Base-by-base conservation (phyloP, 352 stramenopile species). In the Thalassiosira mediterranea region DNA sequence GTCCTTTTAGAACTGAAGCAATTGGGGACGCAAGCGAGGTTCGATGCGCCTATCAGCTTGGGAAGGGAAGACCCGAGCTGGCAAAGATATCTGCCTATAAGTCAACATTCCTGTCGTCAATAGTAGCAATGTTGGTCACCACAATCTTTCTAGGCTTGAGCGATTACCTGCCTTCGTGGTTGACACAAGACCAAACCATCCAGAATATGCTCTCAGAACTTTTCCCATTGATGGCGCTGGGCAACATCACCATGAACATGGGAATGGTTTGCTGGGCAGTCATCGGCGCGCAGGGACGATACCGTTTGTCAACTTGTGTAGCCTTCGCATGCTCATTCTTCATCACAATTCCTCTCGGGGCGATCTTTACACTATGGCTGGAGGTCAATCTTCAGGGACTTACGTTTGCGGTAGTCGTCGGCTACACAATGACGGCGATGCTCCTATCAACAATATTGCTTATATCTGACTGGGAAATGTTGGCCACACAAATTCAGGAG, bases 201-300 rank as follows among this genome's bases (percentile, higher is more conserved):
- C 82, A 91, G 66, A 29, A 60, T 21, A 83, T 93, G 64, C 51
- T 93, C 28, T 52, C 67, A 29, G 64, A 85, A 21, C 31, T 85
- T 23, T 72, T 93, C 29, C 84, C 87, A 28, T 54, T 91, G 31
- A 53, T 89, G 26, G 83, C 79, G 10, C 64, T 91, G 44, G 84
- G 83, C 10, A 88, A 91, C 59, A 68, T 92, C n/a, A 72, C 71
- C 0, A 88, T 92, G 79, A 76, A 58, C 29, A 57, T 84, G 28
- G 87, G 87, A n/a, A 89, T 86, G 58, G 68, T 84, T n/a, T 74
- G 53, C 21, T 90, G 85, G 87, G 68, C 74, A n/a, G 40, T 91
- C 21, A 42, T 93, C 52, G 86, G 83, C 47, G 75, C 75, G 19
- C 85, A 91, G 51, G 75, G 74, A 10, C 56, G 83, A 69, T 89